A percentile compares a stretch with the other conserved stretches of the same genome.
Conservation (phyloP, 306 rosid genomes). For the Aeschynomene evenia region DNA sequence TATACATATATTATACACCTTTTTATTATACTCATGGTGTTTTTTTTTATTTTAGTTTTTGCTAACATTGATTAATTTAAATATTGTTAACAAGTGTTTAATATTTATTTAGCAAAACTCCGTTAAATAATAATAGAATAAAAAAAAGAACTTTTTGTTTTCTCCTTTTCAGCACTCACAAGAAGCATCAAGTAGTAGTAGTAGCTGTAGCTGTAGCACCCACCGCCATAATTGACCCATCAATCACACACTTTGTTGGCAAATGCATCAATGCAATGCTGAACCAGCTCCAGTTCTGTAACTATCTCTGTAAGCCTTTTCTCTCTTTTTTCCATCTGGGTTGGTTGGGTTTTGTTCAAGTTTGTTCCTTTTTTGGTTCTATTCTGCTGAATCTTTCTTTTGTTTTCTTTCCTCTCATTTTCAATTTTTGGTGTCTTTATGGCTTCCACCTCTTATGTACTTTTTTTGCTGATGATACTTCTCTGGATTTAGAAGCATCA, state of each 20-base stretch:
- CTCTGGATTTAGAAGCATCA: conserved; percentile 3
- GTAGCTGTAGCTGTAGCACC: too few relatives aligned
- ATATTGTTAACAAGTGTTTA: too few relatives aligned
- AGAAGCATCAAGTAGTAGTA: too few relatives aligned
- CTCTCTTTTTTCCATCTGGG: neutral
- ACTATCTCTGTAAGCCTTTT: neutral
- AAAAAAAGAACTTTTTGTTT: neutral
- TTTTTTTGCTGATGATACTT: neutral
- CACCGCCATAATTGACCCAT: neutral
- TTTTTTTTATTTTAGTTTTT: too few relatives aligned
- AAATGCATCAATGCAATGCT: neutral
- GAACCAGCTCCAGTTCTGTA: neutral
- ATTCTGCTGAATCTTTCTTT: neutral
- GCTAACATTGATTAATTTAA: too few relatives aligned
- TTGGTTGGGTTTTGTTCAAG: neutral
- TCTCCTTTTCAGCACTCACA: neutral
- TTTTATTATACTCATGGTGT: too few relatives aligned
- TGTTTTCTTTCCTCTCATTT: neutral
- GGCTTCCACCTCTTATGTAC: neutral
- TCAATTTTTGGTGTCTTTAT: neutral
- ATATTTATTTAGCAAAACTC: too few relatives aligned
- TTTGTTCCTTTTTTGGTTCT: conserved; percentile 18
- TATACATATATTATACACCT: too few relatives aligned
- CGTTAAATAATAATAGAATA: neutral
- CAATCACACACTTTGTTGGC: neutral